Base-by-base conservation (phyloP, 345 rosid species). In the Euphorbia pulcherrima region DNA sequence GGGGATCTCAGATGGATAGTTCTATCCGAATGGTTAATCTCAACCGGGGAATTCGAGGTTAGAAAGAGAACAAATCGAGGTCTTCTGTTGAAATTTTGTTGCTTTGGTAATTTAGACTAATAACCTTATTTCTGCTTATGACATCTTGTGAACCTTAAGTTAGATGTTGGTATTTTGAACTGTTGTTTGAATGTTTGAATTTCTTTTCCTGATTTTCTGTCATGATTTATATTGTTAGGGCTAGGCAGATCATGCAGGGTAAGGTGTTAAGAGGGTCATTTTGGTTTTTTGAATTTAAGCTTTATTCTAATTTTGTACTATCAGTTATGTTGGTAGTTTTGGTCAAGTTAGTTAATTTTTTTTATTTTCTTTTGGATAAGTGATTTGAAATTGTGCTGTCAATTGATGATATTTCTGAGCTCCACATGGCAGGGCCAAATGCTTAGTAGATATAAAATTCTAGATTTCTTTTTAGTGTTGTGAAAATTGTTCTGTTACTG, bases 21-120 rank as follows among this genome's bases (percentile, higher is more conserved):
- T 76, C 87, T 0, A 77, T 72, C 55, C 97, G 86, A 60, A 88
- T 90, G 92, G 95, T 91, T 44, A 87, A 76, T 74, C 91, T 88
- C 18, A 82, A 77, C 82, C 68, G 82, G 72, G 91, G 91, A 12
- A 39, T 71, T 35, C 90, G 87, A 0, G 68, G 68, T 7, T 90
- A 74, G 21, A 62, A 18, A 33, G 40, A 46, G 53, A 46, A 8
- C 23, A 14, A 0, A 26, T 64, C 33, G n/a, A n/a, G 8, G 29
- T 54, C 13, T n/a, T 24, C 39, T n/a, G 54, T 26, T 10, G 46
- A 35, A 68, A 57, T 60, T 58, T 58, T 68, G 72, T 68, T 47
- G 21, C 33, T 30, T 46, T 4, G 7, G 23, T 13, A 44, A 41
- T 62, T 33, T 33, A 28, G 40, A 47, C 21, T 27, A 17, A 48